These are phyloP conservation scores for Colletotrichum ledebouriae DNA, from an alignment of 2,329 filamentous ascomycete species.

Conservation along the genomic window DNA sequence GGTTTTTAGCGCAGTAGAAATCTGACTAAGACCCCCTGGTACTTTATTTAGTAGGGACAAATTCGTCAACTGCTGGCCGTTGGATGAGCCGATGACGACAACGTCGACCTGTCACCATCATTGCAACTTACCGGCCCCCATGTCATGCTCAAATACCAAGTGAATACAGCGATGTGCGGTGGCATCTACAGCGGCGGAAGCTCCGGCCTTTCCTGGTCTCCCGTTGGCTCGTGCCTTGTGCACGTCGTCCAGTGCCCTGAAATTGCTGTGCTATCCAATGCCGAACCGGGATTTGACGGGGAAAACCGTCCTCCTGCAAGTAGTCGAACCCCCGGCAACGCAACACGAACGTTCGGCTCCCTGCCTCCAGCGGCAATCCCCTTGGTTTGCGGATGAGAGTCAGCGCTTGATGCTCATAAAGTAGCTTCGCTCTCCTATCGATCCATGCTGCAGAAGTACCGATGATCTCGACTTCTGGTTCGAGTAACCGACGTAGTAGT, in stretches of 20 bases:
- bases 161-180: not conserved
- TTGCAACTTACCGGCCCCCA: not conserved
- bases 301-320: too few species aligned
- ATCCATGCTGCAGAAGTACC: too few species aligned
- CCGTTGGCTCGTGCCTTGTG: constrained; percentile 14
- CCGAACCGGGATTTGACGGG: constrained; percentile 2
- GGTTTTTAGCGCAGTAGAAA: too few species aligned
- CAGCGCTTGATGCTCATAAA: too few species aligned
- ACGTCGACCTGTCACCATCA: constrained; percentile 2
- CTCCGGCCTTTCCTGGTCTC: not conserved
- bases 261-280: not conserved
- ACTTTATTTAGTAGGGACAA: too few species aligned
- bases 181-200: constrained; percentile 18
- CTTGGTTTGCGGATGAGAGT: too few species aligned
- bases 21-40: too few species aligned
- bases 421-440: too few species aligned
- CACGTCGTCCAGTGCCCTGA: not conserved
- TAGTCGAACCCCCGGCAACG: not conserved
- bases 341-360: too few species aligned
- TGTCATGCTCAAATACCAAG: not conserved
- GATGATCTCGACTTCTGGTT: not conserved
- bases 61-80: not conserved
- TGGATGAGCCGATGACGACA: constrained; percentile 13
- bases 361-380: too few species aligned
- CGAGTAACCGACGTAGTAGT: constrained; percentile 2